phyloP scores from a whole-genome alignment of 2,329 filamentous ascomycete species.

The Aspergillus jensenii region DNA sequence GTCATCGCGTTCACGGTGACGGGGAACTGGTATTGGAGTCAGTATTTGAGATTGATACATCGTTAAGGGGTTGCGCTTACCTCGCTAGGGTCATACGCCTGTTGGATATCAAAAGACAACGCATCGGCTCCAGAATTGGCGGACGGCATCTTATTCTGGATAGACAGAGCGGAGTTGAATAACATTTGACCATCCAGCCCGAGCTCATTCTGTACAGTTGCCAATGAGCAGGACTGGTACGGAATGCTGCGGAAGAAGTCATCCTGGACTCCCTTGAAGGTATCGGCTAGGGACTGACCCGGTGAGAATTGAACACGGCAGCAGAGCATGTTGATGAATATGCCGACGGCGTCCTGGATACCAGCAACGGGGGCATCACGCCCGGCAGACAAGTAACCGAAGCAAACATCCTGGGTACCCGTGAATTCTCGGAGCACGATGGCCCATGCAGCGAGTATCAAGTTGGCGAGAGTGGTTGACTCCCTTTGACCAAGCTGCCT shows the following conservation, averaged over 20 bases:
- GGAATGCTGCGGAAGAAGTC: conserved; percentile 49
- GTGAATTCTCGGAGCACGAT: conserved; percentile 35
- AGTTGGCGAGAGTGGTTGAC: conserved; percentile 36
- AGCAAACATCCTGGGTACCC: conserved; percentile 39
- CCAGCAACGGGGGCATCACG: conserved; percentile 47
- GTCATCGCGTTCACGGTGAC: conserved; percentile 43
- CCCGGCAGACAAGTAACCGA: conserved; percentile 43
- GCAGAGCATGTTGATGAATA: conserved; percentile 57
- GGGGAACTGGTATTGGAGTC: conserved; percentile 29
- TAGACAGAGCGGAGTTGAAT: conserved; percentile 45
- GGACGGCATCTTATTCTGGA: conserved; percentile 35
- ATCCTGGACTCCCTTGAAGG: conserved; percentile 46
- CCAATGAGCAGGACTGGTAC: conserved; percentile 52
- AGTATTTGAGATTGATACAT: not conserved
- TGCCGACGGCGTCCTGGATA: conserved; percentile 49
- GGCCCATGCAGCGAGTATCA: conserved; percentile 41
- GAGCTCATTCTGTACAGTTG: conserved; percentile 47
- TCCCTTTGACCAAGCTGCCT: conserved; percentile 32
- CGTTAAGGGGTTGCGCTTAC: conserved; percentile 18
- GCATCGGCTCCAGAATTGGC: conserved; percentile 24
- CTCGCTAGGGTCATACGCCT: conserved; percentile 40
- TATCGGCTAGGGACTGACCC: conserved; percentile 37
- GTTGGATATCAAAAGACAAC: conserved; percentile 31
- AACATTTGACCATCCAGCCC: conserved; percentile 34
- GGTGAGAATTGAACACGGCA: conserved; percentile 45